These are phyloP conservation scores for Pichia eremophila DNA, from an alignment of 805 yeast species.

Conservation along the genomic window DNA sequence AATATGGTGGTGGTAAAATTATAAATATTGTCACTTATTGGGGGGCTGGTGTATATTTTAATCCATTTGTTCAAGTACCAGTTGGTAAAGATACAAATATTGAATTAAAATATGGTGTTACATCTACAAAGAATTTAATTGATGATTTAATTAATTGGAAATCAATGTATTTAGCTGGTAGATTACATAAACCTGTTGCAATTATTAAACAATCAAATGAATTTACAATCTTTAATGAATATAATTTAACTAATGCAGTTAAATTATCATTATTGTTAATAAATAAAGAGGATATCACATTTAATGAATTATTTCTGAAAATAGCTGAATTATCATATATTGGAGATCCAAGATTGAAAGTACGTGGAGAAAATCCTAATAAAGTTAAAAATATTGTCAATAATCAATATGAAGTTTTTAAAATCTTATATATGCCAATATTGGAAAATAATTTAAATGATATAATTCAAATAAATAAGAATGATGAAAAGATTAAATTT, in stretches of 20 bases:
- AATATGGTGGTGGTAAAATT: constrained; percentile 48
- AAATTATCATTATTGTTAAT: constrained; percentile 54
- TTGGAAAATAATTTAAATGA: constrained; percentile 30
- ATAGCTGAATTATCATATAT: constrained; percentile 75
- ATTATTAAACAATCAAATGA: constrained; percentile 55
- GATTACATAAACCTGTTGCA: constrained; percentile 90
- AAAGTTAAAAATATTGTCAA: constrained; percentile 79
- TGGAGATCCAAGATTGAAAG: constrained; percentile 81
- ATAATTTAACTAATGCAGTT: constrained; percentile 70
- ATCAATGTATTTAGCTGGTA: constrained; percentile 79
- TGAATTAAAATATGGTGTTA: constrained; percentile 77
- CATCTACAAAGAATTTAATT: constrained; percentile 49
- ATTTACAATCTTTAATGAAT: constrained; percentile 51
- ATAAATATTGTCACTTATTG: constrained; percentile 51
- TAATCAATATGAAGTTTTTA: constrained; percentile 64
- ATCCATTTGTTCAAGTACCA: constrained; percentile 59
- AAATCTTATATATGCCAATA: constrained; percentile 64
- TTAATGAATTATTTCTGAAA: constrained; percentile 54
- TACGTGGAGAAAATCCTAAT: constrained; percentile 88
- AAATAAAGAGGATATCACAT: constrained; percentile 26
- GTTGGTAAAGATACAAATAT: constrained; percentile 4
- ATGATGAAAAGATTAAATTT: constrained; percentile 10
- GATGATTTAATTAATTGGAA: constrained; percentile 79
- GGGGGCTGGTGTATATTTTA: constrained; percentile 91
- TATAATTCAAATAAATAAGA: constrained; percentile 10